A percentile compares a stretch with the other conserved stretches of the same genome.
Conservation (phyloP, 78 protist species). For the Creolimax fragrantissima region DNA sequence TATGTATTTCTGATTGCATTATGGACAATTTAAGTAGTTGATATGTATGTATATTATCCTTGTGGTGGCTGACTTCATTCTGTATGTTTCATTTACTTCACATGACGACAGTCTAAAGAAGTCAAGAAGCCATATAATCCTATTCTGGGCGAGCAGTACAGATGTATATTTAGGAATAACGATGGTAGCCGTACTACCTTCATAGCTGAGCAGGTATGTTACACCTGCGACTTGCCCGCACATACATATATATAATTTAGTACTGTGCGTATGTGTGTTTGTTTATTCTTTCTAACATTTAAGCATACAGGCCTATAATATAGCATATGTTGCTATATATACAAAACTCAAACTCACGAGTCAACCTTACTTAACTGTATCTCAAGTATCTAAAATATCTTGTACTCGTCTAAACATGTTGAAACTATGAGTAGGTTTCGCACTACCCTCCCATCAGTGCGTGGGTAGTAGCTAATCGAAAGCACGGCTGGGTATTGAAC, state of each 20-base stretch:
- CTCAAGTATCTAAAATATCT: too few species aligned
- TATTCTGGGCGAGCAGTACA: conserved; percentile 79
- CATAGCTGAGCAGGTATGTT: background rate
- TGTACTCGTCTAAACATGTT: too few species aligned
- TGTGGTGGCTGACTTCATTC: background rate
- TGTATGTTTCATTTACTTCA: background rate
- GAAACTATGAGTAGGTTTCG: conserved; percentile 64
- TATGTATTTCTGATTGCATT: background rate
- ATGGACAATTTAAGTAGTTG: background rate
- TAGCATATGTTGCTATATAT: too few species aligned
- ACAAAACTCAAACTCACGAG: too few species aligned
- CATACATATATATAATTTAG: background rate
- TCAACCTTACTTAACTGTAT: background rate
- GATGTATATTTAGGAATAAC: conserved; percentile 45
- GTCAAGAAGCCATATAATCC: conserved; percentile 93
- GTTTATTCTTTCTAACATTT: background rate
- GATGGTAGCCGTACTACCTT: conserved; percentile 17
- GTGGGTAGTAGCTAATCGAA: conserved; percentile 52
- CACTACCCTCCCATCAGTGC: conserved; percentile 93
- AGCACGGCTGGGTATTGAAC: conserved; percentile 42
- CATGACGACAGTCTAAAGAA: conserved; percentile 33
- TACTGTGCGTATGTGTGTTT: background rate
- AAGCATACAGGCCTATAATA: too few species aligned
- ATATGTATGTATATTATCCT: background rate
- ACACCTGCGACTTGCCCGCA: background rate